Evolutionary conservation across 2,329 filamentous ascomycete species (phyloP).

Genomic region (Hypoxylon sp.): DNA sequence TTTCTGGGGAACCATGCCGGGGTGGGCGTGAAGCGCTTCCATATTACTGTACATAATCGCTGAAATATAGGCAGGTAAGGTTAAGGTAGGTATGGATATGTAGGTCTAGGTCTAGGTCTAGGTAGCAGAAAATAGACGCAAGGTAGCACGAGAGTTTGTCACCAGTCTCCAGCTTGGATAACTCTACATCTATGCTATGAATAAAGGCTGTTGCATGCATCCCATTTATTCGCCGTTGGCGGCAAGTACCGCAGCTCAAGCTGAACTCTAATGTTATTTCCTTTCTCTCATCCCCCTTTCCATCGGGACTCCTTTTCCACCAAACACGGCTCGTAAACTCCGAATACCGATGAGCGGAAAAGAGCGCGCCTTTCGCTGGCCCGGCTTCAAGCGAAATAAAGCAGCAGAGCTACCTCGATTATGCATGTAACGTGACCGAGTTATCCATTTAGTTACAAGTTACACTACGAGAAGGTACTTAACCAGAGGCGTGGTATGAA

Average conservation of each 20-base stretch:
- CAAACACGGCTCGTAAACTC: constrained; percentile 36
- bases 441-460: too few relatives aligned
- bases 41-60: constrained; percentile 34
- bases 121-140: constrained; percentile 23
- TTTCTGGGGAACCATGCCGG: constrained; percentile 53
- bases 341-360: constrained; percentile 42
- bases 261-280: constrained; percentile 9
- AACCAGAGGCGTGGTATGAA: constrained; percentile 31
- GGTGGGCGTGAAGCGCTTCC: constrained; percentile 27
- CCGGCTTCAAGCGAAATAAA: constrained; percentile 18
- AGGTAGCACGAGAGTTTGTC: constrained; percentile 31
- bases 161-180: neutral
- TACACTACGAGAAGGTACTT: constrained; percentile 29
- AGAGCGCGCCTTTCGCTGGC: constrained; percentile 20
- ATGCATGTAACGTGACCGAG: constrained; percentile 33
- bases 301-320: constrained; percentile 17
- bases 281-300: constrained; percentile 13
- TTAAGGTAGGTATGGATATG: neutral
- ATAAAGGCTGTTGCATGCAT: constrained; percentile 11
- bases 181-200: neutral
- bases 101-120: neutral
- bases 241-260: constrained; percentile 28
- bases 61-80: constrained; percentile 34
- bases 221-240: constrained; percentile 31
- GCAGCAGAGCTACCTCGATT: neutral